Evolutionary conservation across 1,284 basidiomycete species (phyloP), one percentile per base, ranked within the genome.

Genomic region (Ustilago hordei): DNA sequence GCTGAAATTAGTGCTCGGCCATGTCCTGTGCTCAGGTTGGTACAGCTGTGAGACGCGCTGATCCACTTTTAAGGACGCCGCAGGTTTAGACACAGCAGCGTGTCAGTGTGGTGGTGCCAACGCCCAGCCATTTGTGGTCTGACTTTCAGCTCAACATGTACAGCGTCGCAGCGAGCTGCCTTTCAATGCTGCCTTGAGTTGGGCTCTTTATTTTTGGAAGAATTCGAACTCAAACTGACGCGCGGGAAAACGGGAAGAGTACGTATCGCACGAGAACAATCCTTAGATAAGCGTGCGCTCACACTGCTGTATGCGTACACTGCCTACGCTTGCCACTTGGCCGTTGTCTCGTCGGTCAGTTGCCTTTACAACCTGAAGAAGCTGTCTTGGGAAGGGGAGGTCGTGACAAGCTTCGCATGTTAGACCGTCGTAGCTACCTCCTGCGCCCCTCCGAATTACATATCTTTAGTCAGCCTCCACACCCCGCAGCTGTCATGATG

Each of bases 201-300:
- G 48, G 36, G 17, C 23, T 28, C 8, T 35, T 54, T 61, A 61
- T 61, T 61, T 61, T 61, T 61, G 59, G 59, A 53, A 61, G 48
- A 54, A 53, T 54, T 54, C 36, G 31, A 50, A 50, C n/a, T 17
- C 7, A 28, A 28, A 28, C 23, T 17, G 45, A 23, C 45, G 45
- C 45, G 45, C n/a, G 9, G 9, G 23, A 2, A 23, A 13, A 23
- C 17, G 28, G 28, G 11, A 23, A 28, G 48, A 50, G 48, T 32
- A 19, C 8, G 52, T 35, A 15, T 54, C 52, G 52, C 34, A 54
- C 52, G 52, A 54, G 35, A 54, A 45, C 45, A n/a, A 19, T 4
- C 34, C 6, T 54, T 54, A 54, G 32, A 36, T 54, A 54, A 54
- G 52, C 52, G 8, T 35, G 52, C 52, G 9, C 31, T 17, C 45